Percentiles rank a stretch among this genome's conserved stretches.
Conservation (phyloP, 805 yeast genomes). For the Danielozyma ontarioensis region DNA sequence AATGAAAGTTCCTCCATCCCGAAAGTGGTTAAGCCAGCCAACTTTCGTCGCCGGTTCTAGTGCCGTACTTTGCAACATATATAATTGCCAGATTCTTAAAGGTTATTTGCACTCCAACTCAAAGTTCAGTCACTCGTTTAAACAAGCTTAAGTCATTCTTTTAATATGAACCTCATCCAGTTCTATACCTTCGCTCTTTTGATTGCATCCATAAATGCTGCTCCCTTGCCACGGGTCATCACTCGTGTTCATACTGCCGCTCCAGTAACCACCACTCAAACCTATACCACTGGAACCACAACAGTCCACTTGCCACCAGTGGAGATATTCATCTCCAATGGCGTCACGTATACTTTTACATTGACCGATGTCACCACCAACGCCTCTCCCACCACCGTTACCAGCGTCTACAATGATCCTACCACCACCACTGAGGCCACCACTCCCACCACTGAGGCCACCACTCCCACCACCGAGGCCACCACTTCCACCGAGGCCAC, state of each 20-base stretch:
- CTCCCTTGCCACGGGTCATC: constrained; percentile 37
- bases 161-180: constrained; percentile 2
- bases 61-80: too few species aligned
- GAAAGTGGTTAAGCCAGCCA: too few species aligned
- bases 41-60: too few species aligned
- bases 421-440: constrained; percentile 3
- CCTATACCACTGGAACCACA: constrained; percentile 42
- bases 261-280: constrained; percentile 42
- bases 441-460: constrained; percentile 4
- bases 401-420: constrained; percentile 16
- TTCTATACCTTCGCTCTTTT: constrained; percentile 8
- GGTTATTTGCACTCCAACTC: neutral
- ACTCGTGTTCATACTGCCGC: constrained; percentile 55
- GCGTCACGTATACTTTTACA: constrained; percentile 47
- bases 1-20: too few species aligned
- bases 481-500: constrained; percentile 5
- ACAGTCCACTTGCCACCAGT: constrained; percentile 50
- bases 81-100: too few species aligned
- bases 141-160: constrained; percentile 1
- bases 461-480: constrained; percentile 12
- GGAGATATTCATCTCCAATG: constrained; percentile 46
- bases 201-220: constrained; percentile 19
- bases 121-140: neutral
- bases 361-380: constrained; percentile 25
- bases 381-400: constrained; percentile 30